A percentile compares a stretch with the other conserved stretches of the same genome.
Conservation (phyloP, 176 grass and related monocot genomes). For the Typha latifolia region DNA sequence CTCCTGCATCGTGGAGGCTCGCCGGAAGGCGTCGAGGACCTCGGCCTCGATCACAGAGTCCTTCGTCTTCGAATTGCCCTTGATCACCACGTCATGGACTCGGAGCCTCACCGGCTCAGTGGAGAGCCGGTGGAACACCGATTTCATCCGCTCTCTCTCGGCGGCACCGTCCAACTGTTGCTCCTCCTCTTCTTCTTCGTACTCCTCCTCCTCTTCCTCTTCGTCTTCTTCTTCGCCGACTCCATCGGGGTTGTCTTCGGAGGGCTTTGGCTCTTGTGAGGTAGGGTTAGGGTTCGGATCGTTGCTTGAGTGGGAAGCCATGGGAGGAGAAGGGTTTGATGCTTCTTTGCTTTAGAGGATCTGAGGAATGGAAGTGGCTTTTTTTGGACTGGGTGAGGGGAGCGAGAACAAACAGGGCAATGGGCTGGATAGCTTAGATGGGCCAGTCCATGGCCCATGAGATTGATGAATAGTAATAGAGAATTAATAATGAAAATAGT, state of each 20-base stretch:
- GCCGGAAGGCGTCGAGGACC: slow-evolving; percentile 52
- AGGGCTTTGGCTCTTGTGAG: not conserved
- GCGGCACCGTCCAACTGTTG: slow-evolving; percentile 14
- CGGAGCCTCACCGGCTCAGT: slow-evolving; percentile 43
- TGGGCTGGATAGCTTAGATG: too few relatives aligned
- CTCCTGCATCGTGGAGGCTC: slow-evolving; percentile 58
- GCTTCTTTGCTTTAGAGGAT: slow-evolving; percentile 9
- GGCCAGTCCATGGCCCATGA: too few relatives aligned
- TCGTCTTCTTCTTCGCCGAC: slow-evolving; percentile 11
- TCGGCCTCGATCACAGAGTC: slow-evolving; percentile 78
- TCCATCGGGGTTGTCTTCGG: not conserved
- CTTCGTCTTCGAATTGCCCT: slow-evolving; percentile 76
- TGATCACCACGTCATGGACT: slow-evolving; percentile 90
- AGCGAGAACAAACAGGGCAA: not conserved
- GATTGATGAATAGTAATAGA: too few relatives aligned
- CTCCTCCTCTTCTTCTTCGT: slow-evolving; percentile 43
- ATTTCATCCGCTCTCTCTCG: slow-evolving; percentile 45
- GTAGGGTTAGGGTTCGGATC: slow-evolving; percentile 24
- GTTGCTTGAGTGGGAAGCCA: slow-evolving; percentile 26
- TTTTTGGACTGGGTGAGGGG: not conserved
- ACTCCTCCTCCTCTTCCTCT: slow-evolving; percentile 24
- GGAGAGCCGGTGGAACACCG: slow-evolving; percentile 41
- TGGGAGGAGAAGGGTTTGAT: slow-evolving; percentile 27
- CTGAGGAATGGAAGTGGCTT: not conserved
- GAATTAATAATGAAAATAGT: too few relatives aligned